Conservation (phyloP, 768 basidiomycete species). For the Coprinopsis marcescibilis region DNA sequence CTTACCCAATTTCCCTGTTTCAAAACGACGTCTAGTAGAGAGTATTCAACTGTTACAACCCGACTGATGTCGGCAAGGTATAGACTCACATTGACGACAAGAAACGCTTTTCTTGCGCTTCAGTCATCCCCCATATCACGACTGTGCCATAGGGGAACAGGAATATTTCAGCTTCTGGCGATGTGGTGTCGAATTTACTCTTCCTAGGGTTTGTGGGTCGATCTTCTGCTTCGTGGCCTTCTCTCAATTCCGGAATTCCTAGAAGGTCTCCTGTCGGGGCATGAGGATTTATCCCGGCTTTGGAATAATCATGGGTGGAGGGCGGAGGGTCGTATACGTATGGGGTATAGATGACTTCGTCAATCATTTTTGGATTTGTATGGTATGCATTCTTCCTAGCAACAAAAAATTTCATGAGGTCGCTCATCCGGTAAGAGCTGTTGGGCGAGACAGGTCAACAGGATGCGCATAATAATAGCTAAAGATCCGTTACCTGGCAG, state of each 20-base stretch:
- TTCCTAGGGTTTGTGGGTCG: slow-evolving; percentile 38
- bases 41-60: slow-evolving; percentile 74
- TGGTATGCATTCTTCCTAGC: slow-evolving; percentile 78
- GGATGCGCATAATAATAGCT: neutral
- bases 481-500: slow-evolving; percentile 59
- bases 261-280: slow-evolving; percentile 65
- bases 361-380: slow-evolving; percentile 82
- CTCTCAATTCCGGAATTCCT: slow-evolving; percentile 66
- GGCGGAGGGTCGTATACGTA: slow-evolving; percentile 67
- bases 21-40: slow-evolving; percentile 80
- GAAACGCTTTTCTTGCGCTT: slow-evolving; percentile 86
- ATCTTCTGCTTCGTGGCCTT: slow-evolving; percentile 26
- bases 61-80: slow-evolving; percentile 59
- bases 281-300: slow-evolving; percentile 18
- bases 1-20: slow-evolving; percentile 77
- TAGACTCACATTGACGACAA: slow-evolving; percentile 77
- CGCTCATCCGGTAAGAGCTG: slow-evolving; percentile 86
- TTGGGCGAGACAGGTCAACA: slow-evolving; percentile 1
- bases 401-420: slow-evolving; percentile 84
- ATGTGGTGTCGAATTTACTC: slow-evolving; percentile 61
- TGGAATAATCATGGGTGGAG: slow-evolving; percentile 23
- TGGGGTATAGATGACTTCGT: slow-evolving; percentile 92
- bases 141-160: slow-evolving; percentile 92
- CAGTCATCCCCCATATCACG: slow-evolving; percentile 98
- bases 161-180: slow-evolving; percentile 82